A percentile compares a stretch with the other conserved stretches of the same genome.
Evolutionary conservation across 163 green algal species (phyloP).

Genomic region (Coccomyxa subellipsoidea): DNA sequence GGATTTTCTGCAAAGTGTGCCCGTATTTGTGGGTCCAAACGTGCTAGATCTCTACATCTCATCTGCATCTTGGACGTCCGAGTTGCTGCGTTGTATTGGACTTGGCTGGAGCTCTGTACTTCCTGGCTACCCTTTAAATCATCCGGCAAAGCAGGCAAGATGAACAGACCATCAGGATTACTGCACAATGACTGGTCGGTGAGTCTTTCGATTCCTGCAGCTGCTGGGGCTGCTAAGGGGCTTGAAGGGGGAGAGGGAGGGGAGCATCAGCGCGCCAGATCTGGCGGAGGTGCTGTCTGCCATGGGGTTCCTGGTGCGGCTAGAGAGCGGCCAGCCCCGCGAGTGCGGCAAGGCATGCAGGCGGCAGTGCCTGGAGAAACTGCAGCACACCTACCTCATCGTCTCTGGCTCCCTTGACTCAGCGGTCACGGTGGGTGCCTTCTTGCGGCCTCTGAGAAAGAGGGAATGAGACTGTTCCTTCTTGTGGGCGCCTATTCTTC

Average conservation of each 20-base stretch:
- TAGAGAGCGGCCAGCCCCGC: neutral
- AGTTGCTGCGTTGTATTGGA: too few species aligned
- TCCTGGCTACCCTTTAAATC: neutral
- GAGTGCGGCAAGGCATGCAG: slow-evolving; percentile 7
- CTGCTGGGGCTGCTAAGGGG: neutral
- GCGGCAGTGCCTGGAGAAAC: slow-evolving; percentile 17
- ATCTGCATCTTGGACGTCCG: neutral
- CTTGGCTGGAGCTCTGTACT: too few species aligned
- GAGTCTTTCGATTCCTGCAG: slow-evolving; percentile 3
- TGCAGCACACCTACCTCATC: slow-evolving; percentile 20
- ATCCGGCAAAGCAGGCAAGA: neutral
- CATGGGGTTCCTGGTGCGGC: neutral
- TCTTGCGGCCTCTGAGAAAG: neutral
- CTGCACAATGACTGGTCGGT: neutral
- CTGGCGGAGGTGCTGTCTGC: neutral
- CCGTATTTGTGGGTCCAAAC: neutral
- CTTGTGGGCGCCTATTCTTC: too few species aligned
- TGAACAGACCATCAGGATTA: neutral
- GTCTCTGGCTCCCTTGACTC: slow-evolving; percentile 8
- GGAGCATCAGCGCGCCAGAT: neutral
- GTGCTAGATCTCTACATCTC: neutral
- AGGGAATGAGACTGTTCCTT: neutral
- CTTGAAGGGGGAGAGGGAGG: neutral
- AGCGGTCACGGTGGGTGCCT: neutral
- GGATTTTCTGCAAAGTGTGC: too few species aligned